These are phyloP conservation scores for Candida dendrica DNA, from an alignment of 805 yeast genomes.

Conservation along the genomic window DNA sequence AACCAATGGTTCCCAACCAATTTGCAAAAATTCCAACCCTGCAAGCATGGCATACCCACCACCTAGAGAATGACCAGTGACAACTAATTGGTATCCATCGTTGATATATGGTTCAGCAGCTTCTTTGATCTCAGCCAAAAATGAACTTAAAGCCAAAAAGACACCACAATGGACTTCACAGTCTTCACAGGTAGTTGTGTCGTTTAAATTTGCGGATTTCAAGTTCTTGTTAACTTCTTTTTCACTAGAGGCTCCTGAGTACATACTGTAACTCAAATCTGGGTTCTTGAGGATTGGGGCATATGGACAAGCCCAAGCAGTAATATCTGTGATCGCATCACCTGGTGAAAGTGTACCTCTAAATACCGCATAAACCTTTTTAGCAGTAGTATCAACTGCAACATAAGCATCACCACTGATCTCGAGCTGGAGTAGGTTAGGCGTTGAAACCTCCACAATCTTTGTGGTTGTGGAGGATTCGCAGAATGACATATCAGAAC, in stretches of 20 bases:
- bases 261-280: not conserved
- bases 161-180: slow-evolving; percentile 67
- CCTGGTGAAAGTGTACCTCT: slow-evolving; percentile 57
- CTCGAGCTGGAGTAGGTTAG: slow-evolving; percentile 22
- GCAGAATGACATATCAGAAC: slow-evolving; percentile 13
- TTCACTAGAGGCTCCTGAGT: slow-evolving; percentile 7
- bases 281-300: slow-evolving; percentile 30
- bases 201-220: slow-evolving; percentile 20
- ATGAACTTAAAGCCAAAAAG: slow-evolving; percentile 34
- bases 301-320: slow-evolving; percentile 38
- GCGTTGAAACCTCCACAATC: slow-evolving; percentile 6
- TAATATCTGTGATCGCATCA: slow-evolving; percentile 59
- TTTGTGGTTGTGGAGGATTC: slow-evolving; percentile 1
- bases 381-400: slow-evolving; percentile 37
- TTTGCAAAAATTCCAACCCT: slow-evolving; percentile 51
- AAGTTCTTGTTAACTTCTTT: not conserved
- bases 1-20: slow-evolving; percentile 48
- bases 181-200: slow-evolving; percentile 30
- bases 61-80: slow-evolving; percentile 73
- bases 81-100: slow-evolving; percentile 42
- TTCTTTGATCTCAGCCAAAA: slow-evolving; percentile 29
- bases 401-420: slow-evolving; percentile 49
- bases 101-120: slow-evolving; percentile 24
- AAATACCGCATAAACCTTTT: slow-evolving; percentile 42
- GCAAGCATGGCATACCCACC: slow-evolving; percentile 61